Evolutionary conservation across 1,284 basidiomycete genomes (phyloP).

Genomic region (Papiliotrema nemorosa): DNA sequence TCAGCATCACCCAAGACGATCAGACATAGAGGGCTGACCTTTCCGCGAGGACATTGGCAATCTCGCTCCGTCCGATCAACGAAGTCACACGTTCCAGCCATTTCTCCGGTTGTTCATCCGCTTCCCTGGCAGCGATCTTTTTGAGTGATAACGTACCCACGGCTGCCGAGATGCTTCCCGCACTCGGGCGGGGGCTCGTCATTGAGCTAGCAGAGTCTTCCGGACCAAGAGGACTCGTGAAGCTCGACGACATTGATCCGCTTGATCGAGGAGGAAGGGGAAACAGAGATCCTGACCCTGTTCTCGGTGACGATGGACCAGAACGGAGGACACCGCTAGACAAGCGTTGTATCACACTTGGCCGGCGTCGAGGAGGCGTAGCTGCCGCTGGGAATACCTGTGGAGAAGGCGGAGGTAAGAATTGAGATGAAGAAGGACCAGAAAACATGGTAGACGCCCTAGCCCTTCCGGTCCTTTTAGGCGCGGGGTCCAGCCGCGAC

Average conservation of each 20-base stretch:
- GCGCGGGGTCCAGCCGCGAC: constrained; percentile 1
- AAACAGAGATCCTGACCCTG: constrained; percentile 31
- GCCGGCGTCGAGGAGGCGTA: constrained; percentile 37
- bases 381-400: constrained; percentile 22
- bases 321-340: constrained; percentile 35
- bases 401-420: constrained; percentile 23
- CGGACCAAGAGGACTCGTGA: constrained; percentile 2
- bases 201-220: constrained; percentile 20
- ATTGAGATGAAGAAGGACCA: constrained; percentile 23
- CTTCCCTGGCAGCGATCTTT: constrained; percentile 19
- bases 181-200: constrained; percentile 30
- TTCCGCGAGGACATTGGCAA: constrained; percentile 73
- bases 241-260: constrained; percentile 25
- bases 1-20: neutral
- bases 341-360: constrained; percentile 34
- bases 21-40: constrained; percentile 55
- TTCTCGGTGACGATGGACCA: constrained; percentile 28
- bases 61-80: constrained; percentile 68
- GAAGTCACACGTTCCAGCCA: constrained; percentile 65
- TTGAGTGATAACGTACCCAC: constrained; percentile 12
- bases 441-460: constrained; percentile 34
- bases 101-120: constrained; percentile 64
- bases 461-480: constrained; percentile 11
- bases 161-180: constrained; percentile 17
- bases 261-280: constrained; percentile 38